A percentile compares a stretch with the other conserved stretches of the same genome.
Conservation (phyloP, 176 grass and related monocot species). For the Rhynchospora breviuscula region DNA sequence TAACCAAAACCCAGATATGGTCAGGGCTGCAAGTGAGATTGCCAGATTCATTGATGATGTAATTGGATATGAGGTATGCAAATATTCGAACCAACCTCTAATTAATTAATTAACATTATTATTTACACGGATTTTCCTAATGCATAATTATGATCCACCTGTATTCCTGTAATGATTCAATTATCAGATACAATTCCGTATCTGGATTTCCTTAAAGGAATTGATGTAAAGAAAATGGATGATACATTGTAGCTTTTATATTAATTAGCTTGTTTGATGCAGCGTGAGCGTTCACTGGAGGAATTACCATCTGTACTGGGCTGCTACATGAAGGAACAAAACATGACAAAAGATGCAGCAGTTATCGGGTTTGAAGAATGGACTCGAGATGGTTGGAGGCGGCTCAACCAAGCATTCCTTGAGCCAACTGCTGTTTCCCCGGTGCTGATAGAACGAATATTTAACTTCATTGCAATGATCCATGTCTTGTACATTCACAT, state of each 20-base stretch:
- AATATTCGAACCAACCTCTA: background rate
- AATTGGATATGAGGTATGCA: slow-evolving; percentile 19
- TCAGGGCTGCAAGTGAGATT: slow-evolving; percentile 8
- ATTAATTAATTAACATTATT: background rate
- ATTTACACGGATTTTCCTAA: background rate
- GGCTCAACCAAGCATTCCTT: background rate
- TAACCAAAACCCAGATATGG: background rate
- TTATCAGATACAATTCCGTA: too few relatives aligned
- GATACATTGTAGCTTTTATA: background rate
- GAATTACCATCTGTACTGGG: background rate
- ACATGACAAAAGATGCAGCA: slow-evolving; percentile 5
- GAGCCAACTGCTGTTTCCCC: background rate
- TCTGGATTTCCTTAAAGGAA: too few relatives aligned
- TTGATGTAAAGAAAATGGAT: too few relatives aligned
- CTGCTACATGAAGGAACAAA: slow-evolving; percentile 14
- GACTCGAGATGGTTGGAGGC: background rate
- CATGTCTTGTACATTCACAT: background rate
- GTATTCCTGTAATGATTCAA: too few relatives aligned
- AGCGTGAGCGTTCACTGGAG: background rate
- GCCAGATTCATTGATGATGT: slow-evolving; percentile 38
- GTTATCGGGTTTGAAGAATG: background rate
- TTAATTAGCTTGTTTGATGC: background rate
- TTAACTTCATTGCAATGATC: background rate
- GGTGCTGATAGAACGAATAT: background rate
- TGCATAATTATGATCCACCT: too few relatives aligned